Conservation (phyloP, 805 yeast species). For the Cyberlindnera xishuangbannaensis region DNA sequence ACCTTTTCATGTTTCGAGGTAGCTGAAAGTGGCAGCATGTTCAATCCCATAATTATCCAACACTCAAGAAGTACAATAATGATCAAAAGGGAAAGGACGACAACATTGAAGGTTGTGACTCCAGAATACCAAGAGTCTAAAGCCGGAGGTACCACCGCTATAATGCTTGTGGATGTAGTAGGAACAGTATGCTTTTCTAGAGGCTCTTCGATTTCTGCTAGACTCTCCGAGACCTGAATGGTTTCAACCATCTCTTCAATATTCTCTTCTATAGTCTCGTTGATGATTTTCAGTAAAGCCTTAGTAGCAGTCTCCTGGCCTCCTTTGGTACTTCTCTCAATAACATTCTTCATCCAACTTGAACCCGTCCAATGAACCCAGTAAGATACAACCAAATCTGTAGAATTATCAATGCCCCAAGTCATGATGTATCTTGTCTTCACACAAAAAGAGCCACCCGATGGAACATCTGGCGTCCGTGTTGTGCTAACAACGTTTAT, state of each 20-base stretch:
- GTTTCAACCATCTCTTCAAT: conserved; percentile 11
- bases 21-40: conserved; percentile 2
- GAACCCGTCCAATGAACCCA: conserved; percentile 85
- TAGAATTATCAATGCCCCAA: conserved; percentile 65
- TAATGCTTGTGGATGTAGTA: neutral
- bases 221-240: conserved; percentile 5
- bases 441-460: conserved; percentile 77
- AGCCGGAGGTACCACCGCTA: neutral
- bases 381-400: conserved; percentile 60
- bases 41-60: conserved; percentile 10
- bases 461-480: conserved; percentile 90
- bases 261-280: conserved; percentile 23
- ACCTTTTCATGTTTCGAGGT: too few relatives aligned
- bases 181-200: conserved; percentile 1
- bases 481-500: conserved; percentile 60
- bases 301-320: conserved; percentile 71
- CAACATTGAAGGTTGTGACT: conserved; percentile 8
- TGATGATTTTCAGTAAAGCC: conserved; percentile 32
- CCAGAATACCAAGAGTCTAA: neutral
- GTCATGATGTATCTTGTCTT: conserved; percentile 64
- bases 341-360: conserved; percentile 87
- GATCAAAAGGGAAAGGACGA: conserved; percentile 9
- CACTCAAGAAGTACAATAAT: conserved; percentile 14
- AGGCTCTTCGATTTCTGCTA: conserved; percentile 1
- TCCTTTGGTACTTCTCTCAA: conserved; percentile 75